These are phyloP conservation scores for Neurospora intermedia DNA, from an alignment of 495 filamentous ascomycete genomes.

Conservation along the genomic window DNA sequence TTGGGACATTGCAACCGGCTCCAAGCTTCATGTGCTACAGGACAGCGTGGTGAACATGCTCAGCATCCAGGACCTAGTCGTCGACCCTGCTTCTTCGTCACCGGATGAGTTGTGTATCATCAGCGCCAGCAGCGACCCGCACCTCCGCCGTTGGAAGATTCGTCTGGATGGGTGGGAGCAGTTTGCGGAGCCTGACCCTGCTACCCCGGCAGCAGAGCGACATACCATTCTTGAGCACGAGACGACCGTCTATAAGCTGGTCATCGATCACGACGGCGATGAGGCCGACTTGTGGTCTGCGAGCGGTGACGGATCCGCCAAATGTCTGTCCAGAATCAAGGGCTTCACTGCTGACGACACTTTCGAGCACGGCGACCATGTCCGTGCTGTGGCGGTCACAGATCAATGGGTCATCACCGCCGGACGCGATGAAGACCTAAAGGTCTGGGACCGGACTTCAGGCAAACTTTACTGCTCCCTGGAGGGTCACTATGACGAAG, in stretches of 20 bases:
- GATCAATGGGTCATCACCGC: slow-evolving; percentile 81
- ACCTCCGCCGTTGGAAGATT: slow-evolving; percentile 67
- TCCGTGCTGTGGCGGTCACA: slow-evolving; percentile 64
- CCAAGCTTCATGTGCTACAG: slow-evolving; percentile 60
- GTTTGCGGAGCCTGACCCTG: slow-evolving; percentile 27
- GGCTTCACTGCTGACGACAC: slow-evolving; percentile 60
- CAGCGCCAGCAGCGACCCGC: slow-evolving; percentile 72
- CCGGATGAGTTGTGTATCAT: slow-evolving; percentile 48
- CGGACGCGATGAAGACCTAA: slow-evolving; percentile 82
- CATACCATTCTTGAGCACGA: slow-evolving; percentile 71
- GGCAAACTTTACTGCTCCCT: slow-evolving; percentile 69
- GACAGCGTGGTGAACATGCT: slow-evolving; percentile 55
- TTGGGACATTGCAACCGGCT: slow-evolving; percentile 60
- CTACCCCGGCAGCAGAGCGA: slow-evolving; percentile 29
- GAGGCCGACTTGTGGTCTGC: slow-evolving; percentile 84
- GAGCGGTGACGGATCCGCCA: slow-evolving; percentile 73
- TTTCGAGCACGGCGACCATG: slow-evolving; percentile 77
- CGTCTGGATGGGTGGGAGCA: slow-evolving; percentile 32
- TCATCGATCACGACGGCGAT: slow-evolving; percentile 43
- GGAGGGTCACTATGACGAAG: slow-evolving; percentile 83
- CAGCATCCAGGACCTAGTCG: slow-evolving; percentile 60
- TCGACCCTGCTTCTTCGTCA: slow-evolving; percentile 52
- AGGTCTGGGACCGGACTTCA: slow-evolving; percentile 69
- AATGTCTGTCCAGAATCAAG: slow-evolving; percentile 56
- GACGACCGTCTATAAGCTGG: slow-evolving; percentile 74